Base-by-base conservation (phyloP, 1,139 yeast genomes). In the Suhomyces atakaporum region DNA sequence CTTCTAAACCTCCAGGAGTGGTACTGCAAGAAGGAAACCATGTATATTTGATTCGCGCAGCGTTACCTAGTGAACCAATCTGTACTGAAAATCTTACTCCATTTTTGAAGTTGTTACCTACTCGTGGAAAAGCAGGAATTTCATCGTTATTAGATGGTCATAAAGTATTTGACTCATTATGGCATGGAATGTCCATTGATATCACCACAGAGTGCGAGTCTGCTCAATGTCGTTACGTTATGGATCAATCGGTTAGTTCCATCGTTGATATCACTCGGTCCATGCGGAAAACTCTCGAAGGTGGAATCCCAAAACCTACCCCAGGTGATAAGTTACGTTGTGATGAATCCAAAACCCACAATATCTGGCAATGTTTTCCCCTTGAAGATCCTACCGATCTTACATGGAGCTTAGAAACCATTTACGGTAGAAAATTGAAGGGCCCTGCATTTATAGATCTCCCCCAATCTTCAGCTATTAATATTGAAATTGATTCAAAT, bases 11-110 rank as follows among this genome's bases (percentile, higher is more conserved):
- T n/a, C 14, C 25, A n/a, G 34, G 35, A 7, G 35, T 33, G 27
- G 30, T 38, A 12, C 47, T 46, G 48, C 49, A 60, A n/a, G 34
- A 55, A 1, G 43, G 47, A 5, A 68, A 72, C 36, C 56, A 66
- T 5, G 58, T 84, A 11, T 84, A 70, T 53, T 63, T 84, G 26
- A 57, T 90, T 44, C 73, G 95, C 44, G 96, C 97, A 6, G 86
- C 96, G 0, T 73, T 94, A 33, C 97, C 99, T 1, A 79, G 92
- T 44, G 99, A 94, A 54, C 96, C 97, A 0, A 83, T 94, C 11
- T 94, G 99, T 63, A 94, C 99, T 0, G 99, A 94, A 58, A 94
- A 94, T 59, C 72, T 94, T 54, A 90, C 99, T 0, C 98, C 98
- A 0, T 88, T 92, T 51, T 62, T 94, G 44, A 90, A 89, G 54